A percentile compares a stretch with the other conserved stretches of the same genome.
Evolutionary conservation across 768 basidiomycete species (phyloP).

Genomic region (Tephrocybe sp.): DNA sequence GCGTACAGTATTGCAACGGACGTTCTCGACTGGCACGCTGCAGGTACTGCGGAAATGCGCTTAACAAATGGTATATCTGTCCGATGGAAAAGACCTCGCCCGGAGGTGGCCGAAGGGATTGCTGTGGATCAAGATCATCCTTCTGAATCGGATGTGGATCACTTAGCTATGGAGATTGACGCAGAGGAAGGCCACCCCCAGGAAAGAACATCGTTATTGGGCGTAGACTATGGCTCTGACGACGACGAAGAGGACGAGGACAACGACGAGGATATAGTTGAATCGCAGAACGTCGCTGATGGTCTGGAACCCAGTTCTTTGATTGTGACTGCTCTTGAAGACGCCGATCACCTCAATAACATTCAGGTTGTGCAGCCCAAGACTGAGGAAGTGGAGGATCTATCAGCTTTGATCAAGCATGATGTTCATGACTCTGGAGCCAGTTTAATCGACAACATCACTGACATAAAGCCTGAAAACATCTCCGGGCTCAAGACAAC

Average conservation of each 20-base stretch:
- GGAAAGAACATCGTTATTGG: constrained; percentile 31
- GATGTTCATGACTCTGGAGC: constrained; percentile 1
- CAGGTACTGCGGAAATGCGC: constrained; percentile 62
- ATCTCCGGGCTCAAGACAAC: constrained; percentile 46
- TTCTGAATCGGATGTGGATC: constrained; percentile 15
- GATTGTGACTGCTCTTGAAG: constrained; percentile 57
- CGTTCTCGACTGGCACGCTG: constrained; percentile 85
- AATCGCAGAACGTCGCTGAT: constrained; percentile 54
- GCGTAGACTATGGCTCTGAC: constrained; percentile 58
- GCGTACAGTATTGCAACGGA: constrained; percentile 82
- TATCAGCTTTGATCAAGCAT: constrained; percentile 33
- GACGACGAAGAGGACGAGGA: constrained; percentile 63
- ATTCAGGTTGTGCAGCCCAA: constrained; percentile 30
- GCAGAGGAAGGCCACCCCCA: constrained; percentile 15
- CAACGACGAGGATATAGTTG: constrained; percentile 56
- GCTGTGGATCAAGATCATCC: constrained; percentile 26
- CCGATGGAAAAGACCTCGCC: constrained; percentile 52
- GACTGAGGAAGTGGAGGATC: constrained; percentile 56
- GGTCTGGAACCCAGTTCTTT: constrained; percentile 50
- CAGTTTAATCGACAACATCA: constrained; percentile 23
- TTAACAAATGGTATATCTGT: constrained; percentile 63
- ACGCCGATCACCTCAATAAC: constrained; percentile 26
- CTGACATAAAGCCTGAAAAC: constrained; percentile 28
- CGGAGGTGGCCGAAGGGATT: constrained; percentile 30
- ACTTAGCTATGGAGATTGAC: constrained; percentile 25